Percentiles rank a stretch among this genome's conserved stretches.
These are phyloP conservation scores for Pelargonium fulgidum DNA, from an alignment of 441 rosid species.

Conservation along the genomic window DNA sequence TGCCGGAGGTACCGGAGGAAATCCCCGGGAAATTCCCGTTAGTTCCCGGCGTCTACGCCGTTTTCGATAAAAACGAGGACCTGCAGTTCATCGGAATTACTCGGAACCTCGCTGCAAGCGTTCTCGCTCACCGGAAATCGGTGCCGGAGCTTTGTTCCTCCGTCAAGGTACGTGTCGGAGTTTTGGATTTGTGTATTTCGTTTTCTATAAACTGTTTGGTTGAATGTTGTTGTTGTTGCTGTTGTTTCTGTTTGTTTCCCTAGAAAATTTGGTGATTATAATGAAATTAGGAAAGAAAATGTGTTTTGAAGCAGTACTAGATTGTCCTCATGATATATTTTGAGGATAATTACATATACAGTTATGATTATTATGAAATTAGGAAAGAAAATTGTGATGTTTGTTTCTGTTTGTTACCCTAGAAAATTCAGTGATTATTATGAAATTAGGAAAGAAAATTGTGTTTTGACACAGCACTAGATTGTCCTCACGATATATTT, in stretches of 20 bases:
- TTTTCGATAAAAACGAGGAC: conserved; percentile 49
- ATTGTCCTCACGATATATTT: no score
- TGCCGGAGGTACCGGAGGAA: conserved; percentile 34
- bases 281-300: neutral
- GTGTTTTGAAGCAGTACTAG: neutral
- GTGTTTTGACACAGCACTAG: no score
- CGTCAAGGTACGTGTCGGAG: conserved; percentile 44
- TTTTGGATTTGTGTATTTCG: neutral
- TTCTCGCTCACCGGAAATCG: conserved; percentile 53
- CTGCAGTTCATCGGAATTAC: conserved; percentile 86
- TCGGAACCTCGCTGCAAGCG: conserved; percentile 67
- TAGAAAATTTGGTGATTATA: neutral
- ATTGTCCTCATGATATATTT: neutral
- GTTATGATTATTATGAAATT: no score
- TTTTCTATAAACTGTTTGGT: neutral
- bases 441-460: no score
- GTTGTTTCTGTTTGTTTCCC: neutral
- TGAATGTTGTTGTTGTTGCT: neutral
- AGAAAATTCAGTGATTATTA: no score
- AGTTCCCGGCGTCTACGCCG: conserved; percentile 73
- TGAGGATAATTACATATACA: no score
- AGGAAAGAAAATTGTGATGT: no score
- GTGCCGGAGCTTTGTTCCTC: conserved; percentile 68
- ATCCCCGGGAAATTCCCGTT: conserved; percentile 37
- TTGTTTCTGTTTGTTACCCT: no score